phyloP scores from a whole-genome alignment of 2,329 filamentous ascomycete genomes.

The Didymella sp. region DNA sequence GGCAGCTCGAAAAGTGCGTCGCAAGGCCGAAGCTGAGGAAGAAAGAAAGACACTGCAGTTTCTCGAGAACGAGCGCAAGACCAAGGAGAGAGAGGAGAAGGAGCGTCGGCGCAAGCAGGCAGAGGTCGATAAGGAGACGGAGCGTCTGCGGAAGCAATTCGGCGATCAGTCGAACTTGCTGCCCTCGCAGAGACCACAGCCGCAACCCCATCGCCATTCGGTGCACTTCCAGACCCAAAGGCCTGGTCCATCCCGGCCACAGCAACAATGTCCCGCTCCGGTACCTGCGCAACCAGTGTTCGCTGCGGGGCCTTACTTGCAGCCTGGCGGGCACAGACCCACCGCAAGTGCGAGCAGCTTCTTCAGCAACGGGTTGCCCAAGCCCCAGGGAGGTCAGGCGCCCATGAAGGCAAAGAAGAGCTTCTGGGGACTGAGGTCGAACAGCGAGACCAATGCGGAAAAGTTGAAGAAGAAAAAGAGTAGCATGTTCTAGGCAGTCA shows the following conservation, averaged over 20 bases:
- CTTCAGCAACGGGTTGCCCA: constrained; percentile 43
- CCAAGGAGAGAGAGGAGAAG: constrained; percentile 70
- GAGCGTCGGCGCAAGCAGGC: constrained; percentile 62
- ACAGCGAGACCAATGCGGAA: constrained; percentile 38
- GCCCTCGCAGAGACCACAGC: constrained; percentile 23
- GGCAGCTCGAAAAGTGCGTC: constrained; percentile 61
- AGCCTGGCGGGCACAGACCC: constrained; percentile 36
- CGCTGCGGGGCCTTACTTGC: constrained; percentile 40
- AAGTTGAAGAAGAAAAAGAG: constrained; percentile 55
- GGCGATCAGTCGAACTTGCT: constrained; percentile 56
- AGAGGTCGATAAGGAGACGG: constrained; percentile 74
- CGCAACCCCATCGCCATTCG: constrained; percentile 35
- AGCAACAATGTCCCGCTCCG: constrained; percentile 27
- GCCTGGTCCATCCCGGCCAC: constrained; percentile 20
- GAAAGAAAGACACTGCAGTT: constrained; percentile 50
- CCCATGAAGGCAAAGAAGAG: constrained; percentile 46
- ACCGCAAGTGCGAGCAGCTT: constrained; percentile 45
- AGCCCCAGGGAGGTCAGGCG: constrained; percentile 28
- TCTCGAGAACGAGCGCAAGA: constrained; percentile 54
- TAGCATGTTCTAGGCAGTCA: constrained; percentile 50
- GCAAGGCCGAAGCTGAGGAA: constrained; percentile 64
- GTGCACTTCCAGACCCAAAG: constrained; percentile 27
- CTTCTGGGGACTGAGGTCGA: constrained; percentile 47
- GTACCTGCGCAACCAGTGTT: constrained; percentile 27
- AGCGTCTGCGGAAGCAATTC: constrained; percentile 72